Base-by-base conservation (phyloP, 768 basidiomycete genomes). In the Rhodotorula taiwanensis region DNA sequence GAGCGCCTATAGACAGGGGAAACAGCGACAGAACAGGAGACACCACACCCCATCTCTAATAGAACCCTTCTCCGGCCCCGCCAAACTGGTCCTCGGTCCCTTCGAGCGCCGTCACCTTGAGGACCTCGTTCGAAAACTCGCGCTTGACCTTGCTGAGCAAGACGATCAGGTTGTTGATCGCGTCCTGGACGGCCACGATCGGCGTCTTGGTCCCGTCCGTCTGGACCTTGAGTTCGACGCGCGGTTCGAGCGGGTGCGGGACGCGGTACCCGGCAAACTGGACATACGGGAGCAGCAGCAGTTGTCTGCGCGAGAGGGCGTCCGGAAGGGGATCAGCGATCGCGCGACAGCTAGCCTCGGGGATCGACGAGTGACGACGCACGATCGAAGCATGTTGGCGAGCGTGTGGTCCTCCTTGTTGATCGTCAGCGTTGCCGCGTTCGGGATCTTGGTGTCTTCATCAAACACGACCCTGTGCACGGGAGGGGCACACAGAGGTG, bases 261-360 rank as follows among this genome's bases (percentile, higher is more conserved):
- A 92, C 90, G 79, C 93, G 91, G 84, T 98, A 98, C 3, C 95
- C 95, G 2, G 93, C 93, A 74, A 98, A 98, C 64, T 92, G 84
- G 69, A 97, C 84, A 69, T 85, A 81, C 10, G 89, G 86, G 82
- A 88, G 87, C 13, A 85, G 77, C 39, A 97, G 84, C 33, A 98
- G 85, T 81, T 99, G 91, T 5, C 93, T 95, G 28, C 4, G n/a
- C 15, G 30, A 10, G n/a, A 18, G 8, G 28, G 14, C 28, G 21
- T 18, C 11, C 31, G 49, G 8, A 30, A 21, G 20, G 3, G 18
- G 15, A 28, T 49, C 27, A 48, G 47, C 28, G 45, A 9, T 14
- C 23, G 20, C 31, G 50, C 33, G 25, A 33, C 41, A 28, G n/a
- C n/a, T n/a, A n/a, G 51, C 27, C 51, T 34, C 52, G 27, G 43